Evolutionary conservation across 2,329 filamentous ascomycete species (phyloP).

Genomic region (Waltergamsia citrina): DNA sequence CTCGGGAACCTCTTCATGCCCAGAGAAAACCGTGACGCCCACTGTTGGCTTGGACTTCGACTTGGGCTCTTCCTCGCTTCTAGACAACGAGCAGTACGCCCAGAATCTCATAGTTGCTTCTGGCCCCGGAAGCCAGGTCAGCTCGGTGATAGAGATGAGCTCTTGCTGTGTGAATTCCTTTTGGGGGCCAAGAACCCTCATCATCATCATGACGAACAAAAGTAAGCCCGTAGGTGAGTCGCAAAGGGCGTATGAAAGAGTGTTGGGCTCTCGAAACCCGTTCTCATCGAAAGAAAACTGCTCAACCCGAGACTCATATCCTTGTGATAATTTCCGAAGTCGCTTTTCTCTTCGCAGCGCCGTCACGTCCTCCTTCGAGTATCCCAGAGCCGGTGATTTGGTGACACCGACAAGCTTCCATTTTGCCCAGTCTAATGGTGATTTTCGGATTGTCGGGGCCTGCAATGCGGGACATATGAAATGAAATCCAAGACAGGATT

Average conservation of each 20-base stretch:
- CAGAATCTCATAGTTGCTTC: slow-evolving; percentile 50
- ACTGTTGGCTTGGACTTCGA: slow-evolving; percentile 24
- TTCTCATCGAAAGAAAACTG: slow-evolving; percentile 17
- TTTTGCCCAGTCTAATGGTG: slow-evolving; percentile 41
- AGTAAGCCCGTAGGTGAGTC: slow-evolving; percentile 52
- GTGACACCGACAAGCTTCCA: slow-evolving; percentile 44
- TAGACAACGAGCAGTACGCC: slow-evolving; percentile 28
- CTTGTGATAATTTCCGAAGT: no score
- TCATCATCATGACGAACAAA: slow-evolving; percentile 39
- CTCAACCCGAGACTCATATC: background rate
- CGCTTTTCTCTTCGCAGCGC: slow-evolving; percentile 21
- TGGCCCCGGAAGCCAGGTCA: slow-evolving; percentile 59
- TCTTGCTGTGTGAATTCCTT: slow-evolving; percentile 37
- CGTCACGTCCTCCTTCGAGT: slow-evolving; percentile 39
- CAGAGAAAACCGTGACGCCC: slow-evolving; percentile 37
- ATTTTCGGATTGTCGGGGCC: slow-evolving; percentile 32
- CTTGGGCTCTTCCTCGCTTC: slow-evolving; percentile 14
- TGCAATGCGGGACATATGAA: slow-evolving; percentile 47
- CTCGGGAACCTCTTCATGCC: slow-evolving; percentile 13
- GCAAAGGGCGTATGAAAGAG: slow-evolving; percentile 49
- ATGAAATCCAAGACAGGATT: slow-evolving; percentile 49
- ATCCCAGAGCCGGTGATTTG: slow-evolving; percentile 42
- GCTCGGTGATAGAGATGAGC: slow-evolving; percentile 49
- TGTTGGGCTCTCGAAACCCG: slow-evolving; percentile 36
- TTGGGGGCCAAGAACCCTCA: slow-evolving; percentile 29